Base-by-base conservation (phyloP, 441 rosid species). In the Populus hybrid region DNA sequence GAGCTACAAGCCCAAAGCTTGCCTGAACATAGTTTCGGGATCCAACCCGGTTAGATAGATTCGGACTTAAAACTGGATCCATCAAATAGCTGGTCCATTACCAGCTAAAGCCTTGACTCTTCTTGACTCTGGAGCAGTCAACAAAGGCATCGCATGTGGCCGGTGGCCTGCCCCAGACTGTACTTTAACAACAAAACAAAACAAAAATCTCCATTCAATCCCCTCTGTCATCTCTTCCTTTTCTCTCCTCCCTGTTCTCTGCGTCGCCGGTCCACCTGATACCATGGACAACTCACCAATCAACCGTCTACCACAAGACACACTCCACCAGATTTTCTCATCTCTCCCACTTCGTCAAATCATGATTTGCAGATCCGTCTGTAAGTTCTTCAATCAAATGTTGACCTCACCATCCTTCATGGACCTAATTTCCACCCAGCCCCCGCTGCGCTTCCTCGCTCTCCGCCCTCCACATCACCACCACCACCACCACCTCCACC, bases 281-380 rank as follows among this genome's bases (percentile, higher is more conserved):
- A 46, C 57, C 68, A 90, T 90, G 95, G 97, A 90, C 70, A 79
- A 82, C 57, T 88, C 94, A 6, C 91, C 94, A 79, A 86, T 94
- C 85, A 81, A 85, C 88, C 71, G 80, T 21, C 93, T 94, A 8
- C 93, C 97, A 6, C 88, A 88, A 46, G 98, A 94, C 74, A 81
- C 91, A 0, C 92, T 94, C 61, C 92, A 89, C 36, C 97, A 88
- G 86, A 94, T 94, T 90, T 89, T 94, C 89, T 91, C 97, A 4
- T 85, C 89, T 18, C 93, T 94, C 7, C 84, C 97, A 0, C 92
- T 93, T 77, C 97, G 95, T 24, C 89, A 94, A 75, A 89, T 94
- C 87, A 79, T 85, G 80, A 73, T 87, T 78, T 91, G 93, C 83
- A 87, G 97, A 77, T 87, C 90, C 53, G 94, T 94, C 61, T 90